Evolutionary conservation across 129 eudicot genomes (phyloP), one percentile per base, ranked within the genome.

Genomic region (Pseudognaphalium luteoalbum): DNA sequence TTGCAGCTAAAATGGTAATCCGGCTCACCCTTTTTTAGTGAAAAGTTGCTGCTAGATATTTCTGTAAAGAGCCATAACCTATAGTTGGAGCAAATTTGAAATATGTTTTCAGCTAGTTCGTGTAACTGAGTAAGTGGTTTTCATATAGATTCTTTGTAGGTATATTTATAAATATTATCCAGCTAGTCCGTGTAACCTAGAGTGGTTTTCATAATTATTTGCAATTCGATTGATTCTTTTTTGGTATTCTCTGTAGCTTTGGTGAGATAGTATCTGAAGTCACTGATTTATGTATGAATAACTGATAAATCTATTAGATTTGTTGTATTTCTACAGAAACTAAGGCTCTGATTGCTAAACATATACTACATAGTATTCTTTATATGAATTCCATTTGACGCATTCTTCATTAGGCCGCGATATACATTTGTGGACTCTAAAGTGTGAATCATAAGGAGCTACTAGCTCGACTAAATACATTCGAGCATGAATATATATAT

Each of bases 31-130:
- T 34, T 58, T 50, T 32, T 47, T 47, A 60, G 71, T 44, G 70
- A 77, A 34, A 78, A 69, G 7, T 30, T 70, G 47, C 63, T 37
- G 67, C 41, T 19, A 37, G 63, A 66, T 56, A 15, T 29, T 16
- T 61, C 47, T 69, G 70, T 66, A 54, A 66, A 44, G 47, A 70
- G 76, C 21, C 37, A 62, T 61, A 78, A 78, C 70, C 71, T 63
- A 4, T 78, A 70, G 77, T 67, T 76, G 54, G 39, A 67, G 77
- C 57, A 71, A 47, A 15, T 11, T 44, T 50, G 35, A 41, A 64
- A 30, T 20, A 20, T 60, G 60, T 25, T 59, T 58, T 78, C 47
- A 66, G 77, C 71, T 60, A 69, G 75, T 72, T 62, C 39, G 19
- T 64, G 42, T 60, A 72, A 76, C 56, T 25, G 33, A 76, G 66